Base-by-base conservation (phyloP, 2,329 filamentous ascomycete genomes). In the Aspergillus caelatus region DNA sequence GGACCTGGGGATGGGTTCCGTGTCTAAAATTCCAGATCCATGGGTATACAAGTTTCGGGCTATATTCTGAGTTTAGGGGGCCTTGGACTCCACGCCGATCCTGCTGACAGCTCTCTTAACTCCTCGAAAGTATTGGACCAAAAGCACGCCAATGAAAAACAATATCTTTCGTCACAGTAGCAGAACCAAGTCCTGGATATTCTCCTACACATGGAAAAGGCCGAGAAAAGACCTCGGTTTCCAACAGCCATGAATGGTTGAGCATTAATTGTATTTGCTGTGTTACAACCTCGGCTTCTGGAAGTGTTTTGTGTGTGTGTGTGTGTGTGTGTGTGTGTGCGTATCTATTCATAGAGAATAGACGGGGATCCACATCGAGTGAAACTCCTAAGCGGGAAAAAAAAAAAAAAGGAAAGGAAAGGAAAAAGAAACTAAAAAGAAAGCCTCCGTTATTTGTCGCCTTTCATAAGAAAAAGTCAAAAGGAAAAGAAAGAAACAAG, bases 1-100 rank as follows among this genome's bases (percentile, higher is more conserved):
- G 53, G 56, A 32, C 62, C 63, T 68, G 61, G 57, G 58, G 46
- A 48, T 54, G 26, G 58, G 62, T 59, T 62, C 64, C 62, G 48
- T 45, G 59, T 53, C 30, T 43, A 23, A 28, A 60, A 50, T 28
- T 26, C 52, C 50, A 12, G 50, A 61, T 56, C 64, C 64, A 65
- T 63, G 61, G 61, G 53, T 59, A 43, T 52, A 34, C 48, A 32
- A 52, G 28, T 52, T 52, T 52, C 48, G 28, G 48, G 16, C 53
- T 57, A 45, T 57, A 53, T 57, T 23, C 34, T 9, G 39, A 36
- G 26, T 58, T 43, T 50, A 61, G 52, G 58, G 39, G 52, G 34
- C 32, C 48, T 32, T 52, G 48, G 48, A 52, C 28, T 52, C 48
- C 28, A 52, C 34, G 48, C 48, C 48, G 48, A 52, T 52, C 48